Percentiles rank a stretch among this genome's conserved stretches.
Evolutionary conservation across 2,329 filamentous ascomycete species (phyloP).

Genomic region (Tolypocladium nubicola): DNA sequence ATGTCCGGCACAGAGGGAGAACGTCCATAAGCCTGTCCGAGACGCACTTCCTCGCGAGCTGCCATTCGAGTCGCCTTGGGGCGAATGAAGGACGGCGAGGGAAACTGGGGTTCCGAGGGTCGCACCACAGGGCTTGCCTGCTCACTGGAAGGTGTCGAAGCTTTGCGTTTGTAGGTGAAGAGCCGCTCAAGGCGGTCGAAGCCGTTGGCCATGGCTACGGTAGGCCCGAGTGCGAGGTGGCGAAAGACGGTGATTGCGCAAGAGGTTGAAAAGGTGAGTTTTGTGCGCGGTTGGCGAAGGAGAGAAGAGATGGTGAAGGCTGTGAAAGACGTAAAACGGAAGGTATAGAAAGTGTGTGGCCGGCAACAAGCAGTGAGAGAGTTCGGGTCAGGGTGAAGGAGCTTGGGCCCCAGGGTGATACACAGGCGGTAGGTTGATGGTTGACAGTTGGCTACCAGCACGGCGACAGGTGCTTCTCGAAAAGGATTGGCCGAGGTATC

Average conservation of each 20-base stretch:
- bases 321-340: not conserved
- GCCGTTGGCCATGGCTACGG: conserved; percentile 34
- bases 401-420: not conserved
- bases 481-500: not conserved
- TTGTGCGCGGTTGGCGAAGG: not conserved
- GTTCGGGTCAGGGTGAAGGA: not conserved
- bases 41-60: conserved; percentile 38
- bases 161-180: conserved; percentile 34
- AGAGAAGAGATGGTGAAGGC: not conserved
- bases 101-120: conserved; percentile 29
- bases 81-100: conserved; percentile 43
- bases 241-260: not conserved
- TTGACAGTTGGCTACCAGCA: not conserved
- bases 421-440: not conserved
- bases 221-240: not conserved
- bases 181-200: conserved; percentile 41
- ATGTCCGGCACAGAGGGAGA: conserved; percentile 16
- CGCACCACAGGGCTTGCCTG: conserved; percentile 11
- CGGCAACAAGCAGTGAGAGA: not conserved
- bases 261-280: not conserved
- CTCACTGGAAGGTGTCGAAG: conserved; percentile 14
- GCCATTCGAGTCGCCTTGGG: conserved; percentile 45
- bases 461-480: not conserved
- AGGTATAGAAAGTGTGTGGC: not conserved
- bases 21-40: conserved; percentile 16